Conservation (phyloP, 345 rosid species). For the sweet orange (Citrus sinensis) region DNA sequence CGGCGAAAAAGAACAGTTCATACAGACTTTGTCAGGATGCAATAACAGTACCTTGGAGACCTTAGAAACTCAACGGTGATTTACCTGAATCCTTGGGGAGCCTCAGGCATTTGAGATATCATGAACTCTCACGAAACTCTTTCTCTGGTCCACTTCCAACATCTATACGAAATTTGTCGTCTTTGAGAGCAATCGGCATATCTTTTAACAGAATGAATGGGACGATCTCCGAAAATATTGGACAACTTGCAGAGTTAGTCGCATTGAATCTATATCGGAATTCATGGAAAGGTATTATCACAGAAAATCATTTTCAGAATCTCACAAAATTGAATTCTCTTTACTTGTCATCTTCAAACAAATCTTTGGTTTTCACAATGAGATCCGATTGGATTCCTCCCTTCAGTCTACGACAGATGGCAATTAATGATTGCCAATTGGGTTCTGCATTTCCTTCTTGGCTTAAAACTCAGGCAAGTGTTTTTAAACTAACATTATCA, state of each 20-base stretch:
- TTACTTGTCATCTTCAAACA: conserved; percentile 1
- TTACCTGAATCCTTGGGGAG: conserved; percentile 10
- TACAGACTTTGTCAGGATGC: conserved; percentile 6
- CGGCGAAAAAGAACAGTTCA: not conserved
- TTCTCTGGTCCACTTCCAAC: conserved; percentile 24
- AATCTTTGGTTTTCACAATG: conserved; percentile 1
- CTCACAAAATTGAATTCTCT: conserved; percentile 10
- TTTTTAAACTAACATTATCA: conserved; percentile 8
- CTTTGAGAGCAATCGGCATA: conserved; percentile 14
- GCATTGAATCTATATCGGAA: not conserved
- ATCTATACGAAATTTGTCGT: conserved; percentile 20
- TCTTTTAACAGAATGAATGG: conserved; percentile 9
- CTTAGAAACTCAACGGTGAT: not conserved
- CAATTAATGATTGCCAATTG: not conserved
- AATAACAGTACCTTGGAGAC: not conserved
- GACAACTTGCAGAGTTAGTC: not conserved
- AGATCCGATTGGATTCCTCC: conserved; percentile 19
- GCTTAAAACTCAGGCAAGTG: conserved; percentile 20
- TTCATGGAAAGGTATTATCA: conserved; percentile 4
- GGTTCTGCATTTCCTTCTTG: conserved; percentile 27
- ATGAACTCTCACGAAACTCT: not conserved
- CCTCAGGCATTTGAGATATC: not conserved
- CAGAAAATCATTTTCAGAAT: conserved; percentile 15
- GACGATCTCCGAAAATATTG: not conserved
- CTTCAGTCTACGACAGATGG: conserved; percentile 8